Evolutionary conservation across 2,329 filamentous ascomycete genomes (phyloP), one percentile per base, ranked within the genome.

Genomic region (Amauroascus niger): DNA sequence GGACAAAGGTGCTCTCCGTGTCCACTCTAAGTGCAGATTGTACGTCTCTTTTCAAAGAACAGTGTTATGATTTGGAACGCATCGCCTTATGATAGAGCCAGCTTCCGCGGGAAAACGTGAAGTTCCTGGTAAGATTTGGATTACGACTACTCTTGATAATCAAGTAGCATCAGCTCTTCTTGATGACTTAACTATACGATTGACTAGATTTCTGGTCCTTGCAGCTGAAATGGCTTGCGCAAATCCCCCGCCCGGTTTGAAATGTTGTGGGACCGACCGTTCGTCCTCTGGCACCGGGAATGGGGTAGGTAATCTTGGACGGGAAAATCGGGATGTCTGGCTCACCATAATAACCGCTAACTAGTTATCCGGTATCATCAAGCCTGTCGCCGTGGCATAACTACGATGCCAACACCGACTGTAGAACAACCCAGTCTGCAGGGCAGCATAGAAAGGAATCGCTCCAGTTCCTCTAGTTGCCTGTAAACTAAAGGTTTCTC

Each of bases 201-300:
- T 28, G 22, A 49, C 47, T 28, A 40, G 47, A 13, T 49, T 16
- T n/a, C 1, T 35, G 35, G 33, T 13, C 8, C 46, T 39, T 49
- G 33, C 33, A 50, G 47, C 32, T 41, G 35, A 32, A 33, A 24
- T 50, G 48, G 48, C 48, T 50, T 50, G 48, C 48, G 48, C 48
- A 41, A n/a, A 16, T 20, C 20, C 13, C 22, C n/a, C 22, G 48
- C n/a, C 48, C 14, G 48, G 20, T 30, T 43, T 43, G 4, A 20
- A 50, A 41, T 50, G 8, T 3, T 30, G 35, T 35, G 24, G 43
- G n/a, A 50, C 30, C 6, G 28, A 20, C 14, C n/a, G 26, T 7
- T 40, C 22, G 16, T 46, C 26, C 14, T 49, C 46, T 28, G 46
- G 35, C 46, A 18, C 39, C 33, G 46, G 14, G 18, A 46, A 32